Evolutionary conservation across 352 stramenopile species (phyloP), one percentile per base, ranked within the genome.

Genomic region (Phytophthora nicotianae): DNA sequence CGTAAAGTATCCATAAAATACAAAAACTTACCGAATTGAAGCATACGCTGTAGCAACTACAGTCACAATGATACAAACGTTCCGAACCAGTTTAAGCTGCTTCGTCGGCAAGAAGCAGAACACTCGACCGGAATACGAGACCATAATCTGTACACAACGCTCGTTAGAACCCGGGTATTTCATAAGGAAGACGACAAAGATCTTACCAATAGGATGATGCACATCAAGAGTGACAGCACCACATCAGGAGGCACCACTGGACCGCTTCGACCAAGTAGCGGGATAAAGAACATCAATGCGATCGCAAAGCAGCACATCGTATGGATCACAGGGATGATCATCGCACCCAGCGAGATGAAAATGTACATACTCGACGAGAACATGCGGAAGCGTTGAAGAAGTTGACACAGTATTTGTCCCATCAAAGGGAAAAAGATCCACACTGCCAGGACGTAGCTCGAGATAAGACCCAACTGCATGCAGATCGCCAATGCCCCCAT

Each of bases 251-350:
- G 82, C 9, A 86, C 20, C 17, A 81, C 54, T 11, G 81, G 72
- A 9, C 84, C 84, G 17, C 65, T 79, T 55, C 84, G 80, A 1
- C 84, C 84, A 37, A 93, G 74, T 23, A 93, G 70, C 23, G 84
- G 84, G 24, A 93, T 79, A 56, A 91, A 90, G 56, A 93, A 90
- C 64, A 81, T 79, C 54, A 90, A 70, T 26, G 75, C 78, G 16
- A 90, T 72, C 24, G 76, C 68, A 38, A 87, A 76, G 19, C 72
- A 76, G 51, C 74, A 79, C 49, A 79, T 75, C 3, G 66, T 88
- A 67, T 90, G 81, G 20, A 91, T 55, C 43, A 90, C 75, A 7
- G 84, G 82, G 21, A 91, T 64, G 11, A 77, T 71, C 16, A 85
- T 67, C 2, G 80, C 70, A 11, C 56, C 53, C 8, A 93, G 63